Evolutionary conservation across 768 basidiomycete species (phyloP), one percentile per base, ranked within the genome.

Genomic region (Mycena maculata): DNA sequence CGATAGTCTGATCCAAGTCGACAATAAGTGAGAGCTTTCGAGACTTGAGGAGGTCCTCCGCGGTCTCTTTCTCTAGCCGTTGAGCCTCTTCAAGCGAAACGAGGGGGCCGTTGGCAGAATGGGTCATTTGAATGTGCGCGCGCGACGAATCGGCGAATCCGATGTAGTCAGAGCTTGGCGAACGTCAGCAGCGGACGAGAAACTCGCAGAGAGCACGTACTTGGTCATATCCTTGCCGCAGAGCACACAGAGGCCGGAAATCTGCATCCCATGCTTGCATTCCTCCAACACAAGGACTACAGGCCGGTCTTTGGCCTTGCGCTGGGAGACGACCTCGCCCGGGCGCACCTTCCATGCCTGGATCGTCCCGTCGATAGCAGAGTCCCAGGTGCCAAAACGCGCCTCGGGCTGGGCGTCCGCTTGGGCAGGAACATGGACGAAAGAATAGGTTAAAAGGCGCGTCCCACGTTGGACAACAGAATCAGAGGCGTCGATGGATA

Each of bases 1-100:
- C 94, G 76, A 99, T 96, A 15, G 98, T 99, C 78, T 99, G 98
- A 80, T 99, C 98, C 36, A 99, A 87, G 83, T 99, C 98, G 72
- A 99, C 97, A 71, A 99, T 98, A 54, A 99, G 90, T 36, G 94
- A 95, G 33, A 99, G 89, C 76, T 90, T 95, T 59, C 90, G 87
- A 6, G 87, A 82, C 61, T 86, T 84, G 73, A 94, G 85, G 38
- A 99, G 88, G 71, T 90, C 90, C 1, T 90, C 82, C 1, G 94
- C 91, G 2, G 92, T 93, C 74, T 95, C 91, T 41, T 85, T 85
- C 76, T 97, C 96, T 67, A 98, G 90, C 41, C 92, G 88, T 71
- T 92, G 90, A 0, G 98, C 98, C 82, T 98, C 96, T 72, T 94
- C 92, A 60, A 94, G 82, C 1, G 96, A 96, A 44, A 98, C 96